Evolutionary conservation across 2,329 filamentous ascomycete species (phyloP).

Genomic region (Tolypocladium tropicale): DNA sequence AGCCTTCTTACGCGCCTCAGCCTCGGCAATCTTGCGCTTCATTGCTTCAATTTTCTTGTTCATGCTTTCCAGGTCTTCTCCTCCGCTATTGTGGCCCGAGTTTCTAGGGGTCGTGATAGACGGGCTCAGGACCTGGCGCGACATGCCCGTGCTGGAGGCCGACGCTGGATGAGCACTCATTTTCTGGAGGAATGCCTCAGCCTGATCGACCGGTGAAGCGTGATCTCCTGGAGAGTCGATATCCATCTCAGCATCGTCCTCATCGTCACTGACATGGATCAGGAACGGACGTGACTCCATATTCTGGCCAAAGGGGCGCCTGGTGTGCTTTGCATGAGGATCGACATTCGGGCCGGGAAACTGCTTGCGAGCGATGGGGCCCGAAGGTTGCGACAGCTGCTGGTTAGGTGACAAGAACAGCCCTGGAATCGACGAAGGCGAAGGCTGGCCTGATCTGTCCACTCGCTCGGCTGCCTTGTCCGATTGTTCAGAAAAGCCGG

Average conservation of each 20-base stretch:
- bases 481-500: not conserved
- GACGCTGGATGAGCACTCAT: constrained; percentile 31
- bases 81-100: constrained; percentile 21
- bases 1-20: constrained; percentile 43
- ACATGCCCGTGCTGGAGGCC: constrained; percentile 26
- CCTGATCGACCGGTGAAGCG: constrained; percentile 20
- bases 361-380: constrained; percentile 23
- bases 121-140: constrained; percentile 30
- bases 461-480: not conserved
- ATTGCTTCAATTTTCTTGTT: constrained; percentile 51
- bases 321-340: constrained; percentile 31
- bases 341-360: constrained; percentile 60
- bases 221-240: constrained; percentile 44
- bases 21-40: constrained; percentile 47
- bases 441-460: not conserved
- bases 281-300: constrained; percentile 55
- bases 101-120: constrained; percentile 26
- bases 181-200: constrained; percentile 20
- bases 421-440: constrained; percentile 23
- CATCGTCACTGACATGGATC: constrained; percentile 74
- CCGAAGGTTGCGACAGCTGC: constrained; percentile 10
- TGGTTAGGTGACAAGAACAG: constrained; percentile 22
- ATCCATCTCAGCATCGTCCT: constrained; percentile 59
- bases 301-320: constrained; percentile 53
- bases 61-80: constrained; percentile 37